Conservation (phyloP, 257 asterid genomes). For the Solanum infundibuliforme region DNA sequence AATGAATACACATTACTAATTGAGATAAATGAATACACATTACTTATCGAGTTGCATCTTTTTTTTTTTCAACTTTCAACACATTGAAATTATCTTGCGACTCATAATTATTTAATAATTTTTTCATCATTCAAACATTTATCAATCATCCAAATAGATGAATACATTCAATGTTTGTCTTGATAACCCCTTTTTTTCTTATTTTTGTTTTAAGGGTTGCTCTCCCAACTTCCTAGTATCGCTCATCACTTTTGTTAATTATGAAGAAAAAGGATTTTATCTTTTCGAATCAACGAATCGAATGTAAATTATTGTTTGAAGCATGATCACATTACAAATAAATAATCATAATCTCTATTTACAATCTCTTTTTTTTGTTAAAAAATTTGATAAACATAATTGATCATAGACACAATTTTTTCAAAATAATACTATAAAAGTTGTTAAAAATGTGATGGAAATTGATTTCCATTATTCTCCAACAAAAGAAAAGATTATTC, state of each 20-base stretch:
- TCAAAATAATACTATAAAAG: background rate
- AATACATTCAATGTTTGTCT: background rate
- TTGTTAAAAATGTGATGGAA: background rate
- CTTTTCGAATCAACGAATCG: accelerated
- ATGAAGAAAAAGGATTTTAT: accelerated
- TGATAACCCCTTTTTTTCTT: background rate
- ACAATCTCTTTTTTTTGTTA: background rate
- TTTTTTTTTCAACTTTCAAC: background rate
- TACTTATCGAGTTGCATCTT: background rate
- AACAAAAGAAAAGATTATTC: background rate
- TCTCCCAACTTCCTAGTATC: background rate
- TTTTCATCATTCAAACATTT: background rate
- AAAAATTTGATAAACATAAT: background rate
- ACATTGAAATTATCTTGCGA: background rate
- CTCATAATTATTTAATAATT: background rate
- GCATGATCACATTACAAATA: background rate
- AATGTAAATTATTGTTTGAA: background rate
- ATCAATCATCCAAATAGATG: background rate
- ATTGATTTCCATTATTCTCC: background rate
- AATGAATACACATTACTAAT: background rate
- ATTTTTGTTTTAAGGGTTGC: background rate
- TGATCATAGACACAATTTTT: background rate
- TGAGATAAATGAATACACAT: background rate
- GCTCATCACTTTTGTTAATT: accelerated
- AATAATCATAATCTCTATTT: background rate